phyloP scores from a whole-genome alignment of 1,284 basidiomycete species.

The Rhodotorula sp. region DNA sequence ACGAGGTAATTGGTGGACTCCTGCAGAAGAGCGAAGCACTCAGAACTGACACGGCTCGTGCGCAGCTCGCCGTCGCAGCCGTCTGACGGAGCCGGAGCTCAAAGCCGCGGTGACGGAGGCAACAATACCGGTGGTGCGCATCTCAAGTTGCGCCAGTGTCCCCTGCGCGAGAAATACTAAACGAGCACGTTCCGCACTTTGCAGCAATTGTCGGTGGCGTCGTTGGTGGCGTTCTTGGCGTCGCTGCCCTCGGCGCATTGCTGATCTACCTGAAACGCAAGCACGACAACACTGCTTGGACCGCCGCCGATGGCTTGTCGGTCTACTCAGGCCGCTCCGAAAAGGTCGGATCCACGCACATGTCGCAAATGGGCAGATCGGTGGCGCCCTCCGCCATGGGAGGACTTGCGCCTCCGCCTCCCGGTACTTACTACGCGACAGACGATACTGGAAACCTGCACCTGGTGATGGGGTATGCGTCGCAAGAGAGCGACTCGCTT shows the following conservation, averaged over 20 bases:
- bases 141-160: too few species aligned
- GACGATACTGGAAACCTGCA: constrained; percentile 9
- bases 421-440: constrained; percentile 10
- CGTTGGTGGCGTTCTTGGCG: constrained; percentile 20
- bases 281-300: constrained; percentile 12
- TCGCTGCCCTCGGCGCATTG: constrained; percentile 7
- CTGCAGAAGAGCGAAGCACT: too few species aligned
- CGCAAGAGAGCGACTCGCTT: neutral
- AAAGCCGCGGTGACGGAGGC: neutral
- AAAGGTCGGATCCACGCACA: constrained; percentile 17
- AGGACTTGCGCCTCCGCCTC: constrained; percentile 8
- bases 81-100: neutral
- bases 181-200: too few species aligned
- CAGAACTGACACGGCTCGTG: neutral
- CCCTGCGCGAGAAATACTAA: neutral
- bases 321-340: constrained; percentile 28
- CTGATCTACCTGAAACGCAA: constrained; percentile 28
- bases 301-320: constrained; percentile 10
- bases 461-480: constrained; percentile 15
- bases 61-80: neutral
- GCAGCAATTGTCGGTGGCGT: constrained; percentile 32
- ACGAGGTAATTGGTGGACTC: neutral
- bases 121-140: constrained; percentile 17
- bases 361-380: neutral
- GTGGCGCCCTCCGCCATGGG: neutral